Percentiles rank a stretch among this genome's conserved stretches.
phyloP scores from a whole-genome alignment of 768 basidiomycete species.

The Solioccasus polychromus region DNA sequence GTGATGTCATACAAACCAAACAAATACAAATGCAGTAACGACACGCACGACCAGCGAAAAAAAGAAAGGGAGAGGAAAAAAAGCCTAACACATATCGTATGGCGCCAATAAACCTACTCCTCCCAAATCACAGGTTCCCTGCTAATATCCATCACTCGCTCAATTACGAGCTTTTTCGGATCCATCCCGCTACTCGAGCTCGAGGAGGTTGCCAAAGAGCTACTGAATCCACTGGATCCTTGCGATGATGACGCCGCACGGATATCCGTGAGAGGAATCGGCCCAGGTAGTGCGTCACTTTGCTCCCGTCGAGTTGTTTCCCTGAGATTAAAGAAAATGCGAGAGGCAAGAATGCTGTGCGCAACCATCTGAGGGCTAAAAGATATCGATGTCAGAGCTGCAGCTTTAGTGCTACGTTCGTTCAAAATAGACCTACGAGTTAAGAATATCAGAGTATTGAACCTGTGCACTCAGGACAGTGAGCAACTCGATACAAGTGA shows the following conservation, averaged over 20 bases:
- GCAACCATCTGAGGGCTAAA: conserved; percentile 19
- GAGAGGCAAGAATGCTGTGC: conserved; percentile 25
- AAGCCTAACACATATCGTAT: too few species aligned
- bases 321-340: conserved; percentile 23
- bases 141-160: neutral
- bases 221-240: neutral
- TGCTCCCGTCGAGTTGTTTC: conserved; percentile 13
- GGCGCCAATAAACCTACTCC: too few species aligned
- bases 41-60: too few species aligned
- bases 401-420: neutral
- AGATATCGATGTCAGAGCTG: neutral
- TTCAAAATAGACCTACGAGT: conserved; percentile 11
- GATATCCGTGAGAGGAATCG: conserved; percentile 8
- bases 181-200: neutral
- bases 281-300: neutral
- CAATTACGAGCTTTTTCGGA: neutral
- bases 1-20: too few species aligned
- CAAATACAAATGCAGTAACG: too few species aligned
- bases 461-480: conserved; percentile 1
- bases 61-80: too few species aligned
- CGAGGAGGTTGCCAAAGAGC: neutral
- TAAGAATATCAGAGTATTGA: conserved; percentile 15
- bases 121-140: neutral
- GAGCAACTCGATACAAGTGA: neutral
- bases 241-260: conserved; percentile 1